Conservation (phyloP, 2,329 filamentous ascomycete species). For the Phymatotrichopsis omnivora region DNA sequence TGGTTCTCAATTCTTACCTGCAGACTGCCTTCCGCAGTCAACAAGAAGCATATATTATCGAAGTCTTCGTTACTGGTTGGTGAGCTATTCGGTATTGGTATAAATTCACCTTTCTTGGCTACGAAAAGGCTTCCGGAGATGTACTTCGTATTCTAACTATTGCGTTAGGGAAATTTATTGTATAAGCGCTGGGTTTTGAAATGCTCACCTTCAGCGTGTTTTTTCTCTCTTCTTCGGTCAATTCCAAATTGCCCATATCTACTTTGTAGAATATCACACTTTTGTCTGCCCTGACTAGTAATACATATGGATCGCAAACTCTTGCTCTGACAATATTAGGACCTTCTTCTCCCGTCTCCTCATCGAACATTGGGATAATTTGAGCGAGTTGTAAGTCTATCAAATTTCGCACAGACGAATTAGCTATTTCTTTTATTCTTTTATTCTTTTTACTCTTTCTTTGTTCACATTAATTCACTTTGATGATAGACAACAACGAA, state of each 20-base stretch:
- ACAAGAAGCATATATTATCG: conserved; percentile 61
- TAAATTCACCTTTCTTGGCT: conserved; percentile 51
- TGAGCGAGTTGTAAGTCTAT: conserved; percentile 76
- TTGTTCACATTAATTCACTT: conserved; percentile 7
- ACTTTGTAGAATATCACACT: conserved; percentile 71
- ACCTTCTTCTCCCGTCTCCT: conserved; percentile 66
- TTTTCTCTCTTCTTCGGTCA: conserved; percentile 56
- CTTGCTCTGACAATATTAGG: conserved; percentile 68
- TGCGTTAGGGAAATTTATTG: too few species aligned
- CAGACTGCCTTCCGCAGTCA: conserved; percentile 64
- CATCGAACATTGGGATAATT: conserved; percentile 86
- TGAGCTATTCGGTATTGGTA: conserved; percentile 30
- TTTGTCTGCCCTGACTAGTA: conserved; percentile 73
- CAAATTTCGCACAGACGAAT: too few species aligned
- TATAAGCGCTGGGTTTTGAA: too few species aligned
- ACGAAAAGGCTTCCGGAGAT: conserved; percentile 71
- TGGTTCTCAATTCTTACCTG: too few species aligned
- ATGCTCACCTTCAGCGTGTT: too few species aligned
- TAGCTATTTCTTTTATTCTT: too few species aligned
- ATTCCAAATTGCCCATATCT: conserved; percentile 61
- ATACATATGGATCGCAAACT: conserved; percentile 75
- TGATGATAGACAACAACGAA: conserved; percentile 1
- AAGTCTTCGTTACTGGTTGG: conserved; percentile 18
- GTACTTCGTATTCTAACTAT: conserved; percentile 57
- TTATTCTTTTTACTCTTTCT: too few species aligned